These are phyloP conservation scores for Lactifluus subvellereus DNA, from an alignment of 768 basidiomycete genomes.

Conservation along the genomic window DNA sequence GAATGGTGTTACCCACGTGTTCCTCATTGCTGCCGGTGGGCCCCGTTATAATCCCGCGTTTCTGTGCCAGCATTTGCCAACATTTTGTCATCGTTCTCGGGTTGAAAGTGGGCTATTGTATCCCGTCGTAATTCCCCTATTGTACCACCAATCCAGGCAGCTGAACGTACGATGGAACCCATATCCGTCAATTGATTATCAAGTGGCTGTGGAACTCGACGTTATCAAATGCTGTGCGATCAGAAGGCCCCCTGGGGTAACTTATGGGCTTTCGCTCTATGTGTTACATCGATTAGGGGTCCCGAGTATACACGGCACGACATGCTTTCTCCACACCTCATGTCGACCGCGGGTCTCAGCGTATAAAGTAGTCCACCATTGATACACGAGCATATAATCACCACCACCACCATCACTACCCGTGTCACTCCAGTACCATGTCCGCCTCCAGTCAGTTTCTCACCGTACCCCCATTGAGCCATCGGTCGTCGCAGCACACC, in stretches of 20 bases:
- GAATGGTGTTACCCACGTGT: background rate
- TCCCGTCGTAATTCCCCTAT: background rate
- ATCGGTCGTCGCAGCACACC: slow-evolving; percentile 10
- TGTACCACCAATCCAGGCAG: no score
- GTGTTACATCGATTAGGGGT: background rate
- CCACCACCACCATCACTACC: background rate
- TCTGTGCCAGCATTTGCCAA: background rate
- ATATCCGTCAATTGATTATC: background rate
- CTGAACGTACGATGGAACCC: no score
- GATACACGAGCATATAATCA: background rate
- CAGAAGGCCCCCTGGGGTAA: background rate
- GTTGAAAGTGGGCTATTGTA: background rate
- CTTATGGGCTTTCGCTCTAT: background rate
- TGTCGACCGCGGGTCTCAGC: background rate
- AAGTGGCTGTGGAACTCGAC: background rate
- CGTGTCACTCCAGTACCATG: background rate
- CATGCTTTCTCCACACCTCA: slow-evolving; percentile 19
- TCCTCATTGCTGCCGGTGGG: background rate
- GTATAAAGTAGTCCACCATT: slow-evolving; percentile 14
- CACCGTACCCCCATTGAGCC: slow-evolving; percentile 2
- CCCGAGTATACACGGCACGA: background rate
- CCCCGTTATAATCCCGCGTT: background rate
- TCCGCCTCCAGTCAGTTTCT: slow-evolving; percentile 17
- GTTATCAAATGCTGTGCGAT: slow-evolving; percentile 19
- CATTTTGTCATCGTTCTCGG: no score